Percentiles rank a stretch among this genome's conserved stretches.
phyloP scores from a whole-genome alignment of 176 grass and related monocot genomes.

The Phoenix dactylifera region DNA sequence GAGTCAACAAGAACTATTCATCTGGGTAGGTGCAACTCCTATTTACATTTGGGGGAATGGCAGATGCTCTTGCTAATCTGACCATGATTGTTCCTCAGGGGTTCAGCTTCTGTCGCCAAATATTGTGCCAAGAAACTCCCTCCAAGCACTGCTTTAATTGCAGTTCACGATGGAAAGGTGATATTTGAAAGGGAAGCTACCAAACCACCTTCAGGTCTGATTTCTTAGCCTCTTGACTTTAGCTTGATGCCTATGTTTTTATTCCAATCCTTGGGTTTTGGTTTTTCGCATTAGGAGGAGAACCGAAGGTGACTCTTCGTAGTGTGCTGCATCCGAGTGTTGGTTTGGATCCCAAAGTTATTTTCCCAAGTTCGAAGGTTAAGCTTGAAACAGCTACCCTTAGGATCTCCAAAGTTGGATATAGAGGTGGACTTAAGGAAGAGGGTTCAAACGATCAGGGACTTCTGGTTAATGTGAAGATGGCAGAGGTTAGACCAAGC shows the following conservation, averaged over 20 bases:
- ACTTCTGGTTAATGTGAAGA: too few relatives aligned
- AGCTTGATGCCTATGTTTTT: neutral
- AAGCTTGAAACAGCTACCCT: neutral
- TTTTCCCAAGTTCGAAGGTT: constrained; percentile 54
- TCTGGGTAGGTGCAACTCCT: constrained; percentile 43
- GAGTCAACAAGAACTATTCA: constrained; percentile 66
- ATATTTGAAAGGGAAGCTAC: constrained; percentile 54
- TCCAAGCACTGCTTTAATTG: constrained; percentile 49
- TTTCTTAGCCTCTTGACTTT: neutral
- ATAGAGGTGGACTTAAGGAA: neutral
- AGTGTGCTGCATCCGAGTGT: constrained; percentile 68
- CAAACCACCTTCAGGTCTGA: constrained; percentile 46
- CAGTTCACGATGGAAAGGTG: constrained; percentile 68
- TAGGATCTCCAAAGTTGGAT: neutral
- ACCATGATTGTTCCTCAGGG: constrained; percentile 28
- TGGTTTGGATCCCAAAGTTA: constrained; percentile 58
- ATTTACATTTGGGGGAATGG: too few relatives aligned
- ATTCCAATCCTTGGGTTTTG: neutral
- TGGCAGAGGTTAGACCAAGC: neutral
- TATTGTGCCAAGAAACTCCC: constrained; percentile 90
- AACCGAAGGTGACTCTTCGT: constrained; percentile 49
- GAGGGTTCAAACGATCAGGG: neutral
- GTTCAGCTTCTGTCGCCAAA: constrained; percentile 57
- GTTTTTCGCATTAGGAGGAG: constrained; percentile 32
- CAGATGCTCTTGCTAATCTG: neutral